phyloP scores from a whole-genome alignment of 495 filamentous ascomycete genomes.

The Schizothecium vesticola region DNA sequence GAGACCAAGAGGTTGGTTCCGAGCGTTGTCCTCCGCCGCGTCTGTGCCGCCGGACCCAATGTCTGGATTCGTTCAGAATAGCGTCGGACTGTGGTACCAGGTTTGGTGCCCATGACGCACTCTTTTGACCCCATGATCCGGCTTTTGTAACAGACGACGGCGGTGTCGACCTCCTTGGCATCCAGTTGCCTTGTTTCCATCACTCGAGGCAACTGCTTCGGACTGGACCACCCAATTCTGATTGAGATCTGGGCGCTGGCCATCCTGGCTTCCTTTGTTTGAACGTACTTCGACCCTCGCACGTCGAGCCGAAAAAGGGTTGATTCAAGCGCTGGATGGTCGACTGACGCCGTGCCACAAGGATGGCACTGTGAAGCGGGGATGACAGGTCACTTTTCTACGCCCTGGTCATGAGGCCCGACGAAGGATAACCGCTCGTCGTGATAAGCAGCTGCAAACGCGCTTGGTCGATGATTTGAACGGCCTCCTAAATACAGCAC shows the following conservation, averaged over 20 bases:
- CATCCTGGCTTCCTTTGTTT: neutral
- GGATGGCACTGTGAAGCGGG: constrained; percentile 2
- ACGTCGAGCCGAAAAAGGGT: neutral
- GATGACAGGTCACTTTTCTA: constrained; percentile 13
- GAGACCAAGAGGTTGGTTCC: neutral
- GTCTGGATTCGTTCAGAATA: neutral
- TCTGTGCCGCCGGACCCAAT: neutral
- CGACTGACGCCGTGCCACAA: constrained; percentile 14
- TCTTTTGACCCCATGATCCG: neutral
- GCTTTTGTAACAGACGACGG: neutral
- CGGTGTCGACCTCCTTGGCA: neutral
- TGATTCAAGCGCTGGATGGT: constrained; percentile 7
- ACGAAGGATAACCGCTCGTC: neutral
- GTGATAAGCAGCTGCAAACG: constrained; percentile 14
- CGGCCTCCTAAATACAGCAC: neutral
- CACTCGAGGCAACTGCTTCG: neutral
- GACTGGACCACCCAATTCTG: neutral
- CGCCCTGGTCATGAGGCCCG: constrained; percentile 2
- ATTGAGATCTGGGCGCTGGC: neutral
- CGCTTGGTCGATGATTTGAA: constrained; percentile 1
- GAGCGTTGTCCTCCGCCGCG: neutral
- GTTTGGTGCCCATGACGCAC: neutral
- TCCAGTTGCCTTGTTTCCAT: neutral
- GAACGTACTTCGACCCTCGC: neutral
- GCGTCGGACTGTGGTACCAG: neutral